phyloP scores from a whole-genome alignment of 441 rosid genomes.

The Rhodomyrtus psidioides region DNA sequence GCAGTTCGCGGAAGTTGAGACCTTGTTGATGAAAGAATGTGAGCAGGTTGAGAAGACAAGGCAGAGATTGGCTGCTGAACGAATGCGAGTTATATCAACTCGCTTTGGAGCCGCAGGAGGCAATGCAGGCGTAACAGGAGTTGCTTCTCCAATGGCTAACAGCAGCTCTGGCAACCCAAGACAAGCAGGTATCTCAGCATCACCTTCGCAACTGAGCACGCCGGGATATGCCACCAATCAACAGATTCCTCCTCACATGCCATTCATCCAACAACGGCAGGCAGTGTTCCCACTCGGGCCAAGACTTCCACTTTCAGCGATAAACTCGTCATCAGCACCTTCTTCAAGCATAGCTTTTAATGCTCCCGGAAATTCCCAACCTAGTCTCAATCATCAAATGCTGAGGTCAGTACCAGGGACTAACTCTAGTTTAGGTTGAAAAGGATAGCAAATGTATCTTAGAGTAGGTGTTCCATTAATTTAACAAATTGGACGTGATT shows the following conservation, averaged over 20 bases:
- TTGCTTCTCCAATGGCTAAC: constrained; percentile 44
- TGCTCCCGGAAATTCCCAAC: constrained; percentile 47
- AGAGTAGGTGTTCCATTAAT: neutral
- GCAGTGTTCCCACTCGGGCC: constrained; percentile 63
- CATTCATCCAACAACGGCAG: constrained; percentile 62
- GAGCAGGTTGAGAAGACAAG: constrained; percentile 93
- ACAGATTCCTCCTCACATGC: constrained; percentile 59
- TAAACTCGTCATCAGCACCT: constrained; percentile 55
- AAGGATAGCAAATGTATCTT: neutral
- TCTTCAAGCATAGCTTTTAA: constrained; percentile 49
- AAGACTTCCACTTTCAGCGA: constrained; percentile 63
- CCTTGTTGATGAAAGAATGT: constrained; percentile 83
- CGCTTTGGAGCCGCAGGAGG: constrained; percentile 51
- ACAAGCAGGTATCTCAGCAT: constrained; percentile 39
- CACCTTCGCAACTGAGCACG: constrained; percentile 52
- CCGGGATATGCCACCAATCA: constrained; percentile 51
- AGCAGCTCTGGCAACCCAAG: constrained; percentile 35
- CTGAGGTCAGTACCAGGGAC: constrained; percentile 62
- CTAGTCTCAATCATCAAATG: constrained; percentile 40
- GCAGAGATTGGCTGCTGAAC: constrained; percentile 76
- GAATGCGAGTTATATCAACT: constrained; percentile 51
- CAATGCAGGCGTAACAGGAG: constrained; percentile 34
- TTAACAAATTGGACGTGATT: neutral
- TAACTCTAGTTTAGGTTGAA: constrained; percentile 54
- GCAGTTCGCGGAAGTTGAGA: constrained; percentile 95